Evolutionary conservation across 2,329 filamentous ascomycete genomes (phyloP).

Genomic region (Diplocarpon rosae): DNA sequence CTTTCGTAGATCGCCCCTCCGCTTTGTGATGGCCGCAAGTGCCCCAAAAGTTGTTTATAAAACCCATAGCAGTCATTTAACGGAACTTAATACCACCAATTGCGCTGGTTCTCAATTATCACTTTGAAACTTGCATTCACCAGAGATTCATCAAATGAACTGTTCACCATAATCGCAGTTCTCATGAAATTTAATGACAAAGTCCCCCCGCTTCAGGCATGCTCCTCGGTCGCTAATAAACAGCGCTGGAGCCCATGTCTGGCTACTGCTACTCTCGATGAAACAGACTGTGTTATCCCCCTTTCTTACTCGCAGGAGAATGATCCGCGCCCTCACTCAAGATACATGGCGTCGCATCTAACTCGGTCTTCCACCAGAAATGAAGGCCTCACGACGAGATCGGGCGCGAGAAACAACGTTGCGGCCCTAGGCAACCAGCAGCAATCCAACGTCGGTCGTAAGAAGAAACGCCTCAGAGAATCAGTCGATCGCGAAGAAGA

Average conservation of each 20-base stretch:
- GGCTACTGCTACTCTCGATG: not conserved
- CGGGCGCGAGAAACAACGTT: constrained; percentile 24
- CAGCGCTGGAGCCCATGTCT: constrained; percentile 4
- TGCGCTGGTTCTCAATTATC: too few relatives aligned
- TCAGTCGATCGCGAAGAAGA: constrained; percentile 32
- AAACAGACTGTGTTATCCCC: constrained; percentile 11
- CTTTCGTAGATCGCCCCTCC: too few relatives aligned
- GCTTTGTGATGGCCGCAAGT: too few relatives aligned
- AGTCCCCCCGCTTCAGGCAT: not conserved
- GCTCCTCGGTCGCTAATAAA: constrained; percentile 2
- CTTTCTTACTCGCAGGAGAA: constrained; percentile 19
- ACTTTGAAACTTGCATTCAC: not conserved
- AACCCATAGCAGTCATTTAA: too few relatives aligned
- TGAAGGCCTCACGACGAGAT: constrained; percentile 32
- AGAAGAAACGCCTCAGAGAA: constrained; percentile 13
- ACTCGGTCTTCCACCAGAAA: constrained; percentile 40
- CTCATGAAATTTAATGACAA: not conserved
- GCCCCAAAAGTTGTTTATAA: too few relatives aligned
- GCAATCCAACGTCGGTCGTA: constrained; percentile 21
- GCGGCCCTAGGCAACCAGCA: constrained; percentile 21
- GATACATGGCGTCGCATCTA: constrained; percentile 38
- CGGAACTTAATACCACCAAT: too few relatives aligned
- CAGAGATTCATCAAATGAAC: not conserved
- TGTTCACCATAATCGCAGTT: not conserved
- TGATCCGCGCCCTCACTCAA: constrained; percentile 22